Base-by-base conservation (phyloP, 1,284 basidiomycete species). In the Puccinia triticina region DNA sequence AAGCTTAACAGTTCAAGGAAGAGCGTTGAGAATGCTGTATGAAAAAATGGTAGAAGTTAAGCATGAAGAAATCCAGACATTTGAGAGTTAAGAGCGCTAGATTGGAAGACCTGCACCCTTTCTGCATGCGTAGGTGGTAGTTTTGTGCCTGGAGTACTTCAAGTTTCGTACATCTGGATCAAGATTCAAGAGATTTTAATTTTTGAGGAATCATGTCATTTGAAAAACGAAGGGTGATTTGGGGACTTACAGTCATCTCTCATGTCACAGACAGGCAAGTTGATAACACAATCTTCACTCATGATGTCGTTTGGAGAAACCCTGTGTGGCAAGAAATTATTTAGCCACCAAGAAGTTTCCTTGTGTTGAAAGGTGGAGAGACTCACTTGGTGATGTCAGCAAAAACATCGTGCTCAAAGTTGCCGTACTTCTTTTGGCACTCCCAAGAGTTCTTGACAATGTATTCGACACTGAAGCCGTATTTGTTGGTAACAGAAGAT, bases 341-440 rank as follows among this genome's bases (percentile, higher is more conserved):
- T 69, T 4, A 64, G 21, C 34, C 32, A 77, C 5, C 2, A 10
- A 59, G 32, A 59, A 14, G 32, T 75, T 4, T 14, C 14, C 32
- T n/a, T 29, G 7, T 23, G 46, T 26, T 11, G 18, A 12, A 14
- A 23, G 40, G 0, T 21, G 48, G 21, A 23, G 21, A 46, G 23
- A 77, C 75, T 77, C 26, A 77, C 75, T 81, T 34, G 40, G 46
- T 59, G 3, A 37, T 12, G 32, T 77, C 75, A 34, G 79, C 69
- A 40, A 73, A 81, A 23, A 59, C 37, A 37, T 81, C 79, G 50
- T 81, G 71, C 71, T 81, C 79, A 59, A 81, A 81, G 55, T 26
- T 74, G 18, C 71, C 71, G 40, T 81, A 81, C 48, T 81, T 81
- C 34, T 73, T 32, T 53, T 81, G 79, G 50, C 79, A 81, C 43